Percentiles rank a stretch among this genome's conserved stretches.
Evolutionary conservation across 441 rosid species (phyloP).

Genomic region (Breynia disticha): DNA sequence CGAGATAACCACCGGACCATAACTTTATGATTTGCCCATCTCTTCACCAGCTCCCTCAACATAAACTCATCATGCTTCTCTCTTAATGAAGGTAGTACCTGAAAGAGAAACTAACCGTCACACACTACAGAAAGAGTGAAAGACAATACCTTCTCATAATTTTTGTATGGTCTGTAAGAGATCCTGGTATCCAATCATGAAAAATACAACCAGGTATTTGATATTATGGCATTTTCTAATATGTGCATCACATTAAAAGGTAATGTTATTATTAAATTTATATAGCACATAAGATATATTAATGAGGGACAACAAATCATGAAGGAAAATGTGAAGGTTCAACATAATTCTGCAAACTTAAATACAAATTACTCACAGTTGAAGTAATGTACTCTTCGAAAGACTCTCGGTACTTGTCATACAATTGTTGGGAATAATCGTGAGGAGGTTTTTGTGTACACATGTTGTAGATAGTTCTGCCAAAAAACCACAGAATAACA

Average conservation of each 20-base stretch:
- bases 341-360: neutral
- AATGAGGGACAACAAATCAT: neutral
- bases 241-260: too few relatives aligned
- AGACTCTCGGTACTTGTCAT: slow-evolving; percentile 73
- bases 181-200: too few relatives aligned
- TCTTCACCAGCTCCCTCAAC: slow-evolving; percentile 85
- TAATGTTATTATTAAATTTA: too few relatives aligned
- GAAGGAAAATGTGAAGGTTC: neutral
- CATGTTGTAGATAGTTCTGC: slow-evolving; percentile 87
- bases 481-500: neutral
- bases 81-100: slow-evolving; percentile 77
- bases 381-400: slow-evolving; percentile 70
- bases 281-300: too few relatives aligned
- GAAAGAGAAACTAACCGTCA: slow-evolving; percentile 7
- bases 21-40: slow-evolving; percentile 91
- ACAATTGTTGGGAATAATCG: slow-evolving; percentile 84
- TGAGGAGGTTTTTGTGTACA: slow-evolving; percentile 90
- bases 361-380: slow-evolving; percentile 33
- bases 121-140: too few relatives aligned
- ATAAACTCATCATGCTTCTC: slow-evolving; percentile 93
- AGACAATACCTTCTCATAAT: too few relatives aligned
- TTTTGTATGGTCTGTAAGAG: too few relatives aligned
- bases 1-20: slow-evolving; percentile 96
- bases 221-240: too few relatives aligned
- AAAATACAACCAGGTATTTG: too few relatives aligned